Percentiles rank a stretch among this genome's conserved stretches.
These are phyloP conservation scores for Suhomyces prunicola DNA, from an alignment of 805 yeast species.

Conservation along the genomic window DNA sequence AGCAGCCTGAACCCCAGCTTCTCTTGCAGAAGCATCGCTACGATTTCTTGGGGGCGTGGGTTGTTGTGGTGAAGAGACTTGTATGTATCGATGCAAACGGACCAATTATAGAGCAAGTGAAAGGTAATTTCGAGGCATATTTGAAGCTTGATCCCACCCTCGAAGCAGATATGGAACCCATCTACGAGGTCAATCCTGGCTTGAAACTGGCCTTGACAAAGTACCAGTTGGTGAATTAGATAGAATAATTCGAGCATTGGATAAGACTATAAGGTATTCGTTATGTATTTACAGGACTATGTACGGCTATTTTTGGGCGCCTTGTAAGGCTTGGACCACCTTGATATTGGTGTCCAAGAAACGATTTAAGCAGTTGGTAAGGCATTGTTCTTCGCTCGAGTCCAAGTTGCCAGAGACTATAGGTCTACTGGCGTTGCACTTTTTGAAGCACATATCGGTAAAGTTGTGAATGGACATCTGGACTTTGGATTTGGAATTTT, in stretches of 20 bases:
- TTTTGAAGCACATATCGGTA: conserved; percentile 88
- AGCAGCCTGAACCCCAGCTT: conserved; percentile 15
- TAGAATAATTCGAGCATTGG: too few relatives aligned
- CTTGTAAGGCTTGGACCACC: conserved; percentile 60
- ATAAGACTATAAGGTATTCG: neutral
- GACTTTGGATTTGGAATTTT: conserved; percentile 82
- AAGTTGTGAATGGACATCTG: conserved; percentile 83
- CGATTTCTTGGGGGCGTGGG: conserved; percentile 39
- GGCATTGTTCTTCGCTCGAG: conserved; percentile 64
- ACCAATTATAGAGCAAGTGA: neutral
- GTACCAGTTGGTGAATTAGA: neutral
- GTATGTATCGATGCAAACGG: neutral
- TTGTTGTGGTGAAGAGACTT: conserved; percentile 16
- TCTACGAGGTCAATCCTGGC: neutral
- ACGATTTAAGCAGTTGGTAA: conserved; percentile 77
- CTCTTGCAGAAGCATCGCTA: conserved; percentile 25
- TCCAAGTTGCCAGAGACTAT: conserved; percentile 50
- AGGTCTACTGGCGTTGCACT: conserved; percentile 57
- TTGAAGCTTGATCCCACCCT: neutral
- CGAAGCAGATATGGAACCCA: neutral
- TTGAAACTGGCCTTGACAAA: neutral
- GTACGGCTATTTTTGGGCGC: conserved; percentile 7
- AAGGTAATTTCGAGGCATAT: neutral
- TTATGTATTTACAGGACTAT: neutral
- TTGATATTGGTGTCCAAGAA: conserved; percentile 84